Base-by-base conservation (phyloP, 805 yeast genomes). In the Candida sonorensis region DNA sequence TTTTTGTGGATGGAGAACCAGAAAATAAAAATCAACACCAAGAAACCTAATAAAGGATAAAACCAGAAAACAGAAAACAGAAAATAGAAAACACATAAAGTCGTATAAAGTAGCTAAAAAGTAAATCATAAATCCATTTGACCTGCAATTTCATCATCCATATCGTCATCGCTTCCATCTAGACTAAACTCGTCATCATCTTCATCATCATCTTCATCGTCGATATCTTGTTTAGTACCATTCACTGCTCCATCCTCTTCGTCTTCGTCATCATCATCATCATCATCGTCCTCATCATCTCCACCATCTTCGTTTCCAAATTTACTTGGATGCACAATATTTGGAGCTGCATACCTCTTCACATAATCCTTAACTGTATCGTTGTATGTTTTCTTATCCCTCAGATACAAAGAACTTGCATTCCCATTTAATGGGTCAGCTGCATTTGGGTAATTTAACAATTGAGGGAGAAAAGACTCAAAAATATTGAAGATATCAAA, bases 391-490 rank as follows among this genome's bases (percentile, higher is more conserved):
- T 66, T 62, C 38, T 75, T 78, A 47, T 86, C 85, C 35, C 77
- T 71, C 40, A 79, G 66, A 64, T 83, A 76, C 34, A 90, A 59
- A 11, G 81, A 75, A 5, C 94, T 84, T 0, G 97, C 97, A 38
- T 83, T 92, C 9, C 87, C 78, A 50, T 90, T 90, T 41, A 90
- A 67, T 1, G 98, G 98, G 55, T 90, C 98, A 10, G 90, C 67
- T 2, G 97, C 90, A 51, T 90, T 90, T 13, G 97, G 97, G 51
- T 90, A 92, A 34, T 88, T 73, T 40, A 90, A 64, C 36, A 90
- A 62, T 48, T 94, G 97, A 6, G 98, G 98, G 38, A 90, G 62
- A 62, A 90, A 92, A 53, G 85, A 80, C 50, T 90, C 97, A 54
- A 92, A 85, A 17, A 90, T 83, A 54, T 92, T 92, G 43, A 79